A percentile compares a stretch with the other conserved stretches of the same genome.
These are phyloP conservation scores for Daldinia concentrica DNA, from an alignment of 495 filamentous ascomycete species.

Conservation along the genomic window DNA sequence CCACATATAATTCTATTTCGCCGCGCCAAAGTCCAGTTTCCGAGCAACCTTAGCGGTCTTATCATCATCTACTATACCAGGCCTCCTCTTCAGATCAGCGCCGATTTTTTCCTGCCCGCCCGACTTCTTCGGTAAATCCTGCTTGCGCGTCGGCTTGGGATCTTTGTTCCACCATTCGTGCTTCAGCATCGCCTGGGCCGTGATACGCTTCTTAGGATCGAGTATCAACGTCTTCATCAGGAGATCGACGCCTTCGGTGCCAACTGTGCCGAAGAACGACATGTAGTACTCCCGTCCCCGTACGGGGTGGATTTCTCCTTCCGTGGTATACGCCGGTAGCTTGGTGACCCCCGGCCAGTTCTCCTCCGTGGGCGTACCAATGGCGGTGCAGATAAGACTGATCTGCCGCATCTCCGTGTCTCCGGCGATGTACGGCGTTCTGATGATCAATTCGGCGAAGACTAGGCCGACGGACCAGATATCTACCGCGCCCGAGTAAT, in stretches of 20 bases:
- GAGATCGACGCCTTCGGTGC: slow-evolving; percentile 83
- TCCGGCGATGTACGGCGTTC: slow-evolving; percentile 80
- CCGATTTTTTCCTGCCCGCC: slow-evolving; percentile 80
- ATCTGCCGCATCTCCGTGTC: slow-evolving; percentile 79
- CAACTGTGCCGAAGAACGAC: slow-evolving; percentile 76
- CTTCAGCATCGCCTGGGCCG: slow-evolving; percentile 76
- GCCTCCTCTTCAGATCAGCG: slow-evolving; percentile 81
- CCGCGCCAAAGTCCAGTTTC: slow-evolving; percentile 81
- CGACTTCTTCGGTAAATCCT: slow-evolving; percentile 74
- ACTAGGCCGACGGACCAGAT: slow-evolving; percentile 95
- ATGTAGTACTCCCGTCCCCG: slow-evolving; percentile 74
- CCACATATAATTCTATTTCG: slow-evolving; percentile 54
- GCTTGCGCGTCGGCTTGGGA: slow-evolving; percentile 83
- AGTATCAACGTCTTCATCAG: slow-evolving; percentile 85
- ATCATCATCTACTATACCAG: slow-evolving; percentile 75
- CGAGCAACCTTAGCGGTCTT: slow-evolving; percentile 78
- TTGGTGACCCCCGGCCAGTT: slow-evolving; percentile 93
- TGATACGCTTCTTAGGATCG: slow-evolving; percentile 84
- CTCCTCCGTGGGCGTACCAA: slow-evolving; percentile 92
- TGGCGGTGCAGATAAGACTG: slow-evolving; percentile 77
- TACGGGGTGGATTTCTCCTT: slow-evolving; percentile 68
- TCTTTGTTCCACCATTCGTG: slow-evolving; percentile 89
- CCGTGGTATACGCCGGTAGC: slow-evolving; percentile 77
- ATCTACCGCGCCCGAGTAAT: slow-evolving; percentile 91
- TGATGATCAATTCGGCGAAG: slow-evolving; percentile 87